Evolutionary conservation across 345 rosid genomes (phyloP).

Genomic region (Raphanus sativus): DNA sequence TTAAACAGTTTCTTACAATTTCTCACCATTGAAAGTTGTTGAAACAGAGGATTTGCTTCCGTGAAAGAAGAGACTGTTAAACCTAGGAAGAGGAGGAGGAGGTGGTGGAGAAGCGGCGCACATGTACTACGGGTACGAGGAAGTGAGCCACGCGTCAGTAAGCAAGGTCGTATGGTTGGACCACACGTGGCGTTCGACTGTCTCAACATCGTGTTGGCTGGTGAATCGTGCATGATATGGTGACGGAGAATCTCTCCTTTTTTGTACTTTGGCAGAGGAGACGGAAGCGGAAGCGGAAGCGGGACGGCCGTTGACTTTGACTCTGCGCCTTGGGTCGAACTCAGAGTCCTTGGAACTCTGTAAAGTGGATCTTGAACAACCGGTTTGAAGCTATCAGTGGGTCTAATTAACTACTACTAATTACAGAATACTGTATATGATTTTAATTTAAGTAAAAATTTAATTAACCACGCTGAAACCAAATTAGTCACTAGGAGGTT

Average conservation of each 20-base stretch:
- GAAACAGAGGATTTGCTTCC: not conserved
- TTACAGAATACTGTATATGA: too few species aligned
- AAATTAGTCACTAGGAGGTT: too few species aligned
- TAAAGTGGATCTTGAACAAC: too few species aligned
- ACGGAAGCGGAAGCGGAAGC: too few species aligned
- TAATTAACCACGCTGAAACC: too few species aligned
- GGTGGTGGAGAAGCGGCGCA: conserved; percentile 7
- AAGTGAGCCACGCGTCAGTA: conserved; percentile 23
- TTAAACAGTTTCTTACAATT: conserved; percentile 25
- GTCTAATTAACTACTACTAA: too few species aligned
- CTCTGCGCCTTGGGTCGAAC: too few species aligned
- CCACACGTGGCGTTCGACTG: conserved; percentile 6
- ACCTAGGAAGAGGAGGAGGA: conserved; percentile 13
- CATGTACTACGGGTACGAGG: conserved; percentile 7
- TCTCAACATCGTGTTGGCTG: not conserved
- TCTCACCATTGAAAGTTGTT: conserved; percentile 17
- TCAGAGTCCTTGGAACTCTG: too few species aligned
- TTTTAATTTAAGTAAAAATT: too few species aligned
- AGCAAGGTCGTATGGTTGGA: conserved; percentile 15
- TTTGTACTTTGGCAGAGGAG: too few species aligned
- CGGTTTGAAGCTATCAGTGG: too few species aligned
- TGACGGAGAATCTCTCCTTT: not conserved
- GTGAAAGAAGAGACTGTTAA: conserved; percentile 8
- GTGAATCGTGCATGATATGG: conserved; percentile 7
- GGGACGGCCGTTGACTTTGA: too few species aligned